phyloP scores from a whole-genome alignment of 306 rosid genomes.

The Rosa lucieae region DNA sequence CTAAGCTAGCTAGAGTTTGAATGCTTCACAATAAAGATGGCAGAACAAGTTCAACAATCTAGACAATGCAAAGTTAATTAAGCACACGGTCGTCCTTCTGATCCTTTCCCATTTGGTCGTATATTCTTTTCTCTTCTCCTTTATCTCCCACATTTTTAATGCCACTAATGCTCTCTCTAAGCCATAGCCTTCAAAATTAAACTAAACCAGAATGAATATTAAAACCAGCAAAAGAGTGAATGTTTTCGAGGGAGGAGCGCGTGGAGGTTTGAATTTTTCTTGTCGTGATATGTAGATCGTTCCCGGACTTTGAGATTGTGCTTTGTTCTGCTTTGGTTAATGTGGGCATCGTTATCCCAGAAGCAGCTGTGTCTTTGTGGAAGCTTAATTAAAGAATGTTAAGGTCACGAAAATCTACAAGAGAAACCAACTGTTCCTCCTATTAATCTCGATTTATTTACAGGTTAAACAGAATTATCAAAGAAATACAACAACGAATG shows the following conservation, averaged over 20 bases:
- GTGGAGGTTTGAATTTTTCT: constrained; percentile 16
- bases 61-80: not conserved
- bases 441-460: constrained; percentile 11
- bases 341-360: constrained; percentile 1
- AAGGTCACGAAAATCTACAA: not conserved
- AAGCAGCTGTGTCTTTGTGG: not conserved
- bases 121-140: not conserved
- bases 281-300: constrained; percentile 17
- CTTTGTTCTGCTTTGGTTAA: constrained; percentile 10
- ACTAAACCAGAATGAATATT: constrained; percentile 4
- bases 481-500: not conserved
- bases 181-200: not conserved
- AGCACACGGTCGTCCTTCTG: constrained; percentile 13
- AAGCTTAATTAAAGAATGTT: not conserved
- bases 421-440: not conserved
- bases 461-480: constrained; percentile 8
- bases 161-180: not conserved
- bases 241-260: constrained; percentile 11
- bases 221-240: constrained; percentile 9
- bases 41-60: constrained; percentile 5
- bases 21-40: not conserved
- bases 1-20: constrained; percentile 7
- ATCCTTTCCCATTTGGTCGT: constrained; percentile 1
- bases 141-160: constrained; percentile 3
- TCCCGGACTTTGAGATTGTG: constrained; percentile 19